Evolutionary conservation across 2,329 filamentous ascomycete genomes (phyloP), one percentile per base, ranked within the genome.

Genomic region (Thelonectria rubi): DNA sequence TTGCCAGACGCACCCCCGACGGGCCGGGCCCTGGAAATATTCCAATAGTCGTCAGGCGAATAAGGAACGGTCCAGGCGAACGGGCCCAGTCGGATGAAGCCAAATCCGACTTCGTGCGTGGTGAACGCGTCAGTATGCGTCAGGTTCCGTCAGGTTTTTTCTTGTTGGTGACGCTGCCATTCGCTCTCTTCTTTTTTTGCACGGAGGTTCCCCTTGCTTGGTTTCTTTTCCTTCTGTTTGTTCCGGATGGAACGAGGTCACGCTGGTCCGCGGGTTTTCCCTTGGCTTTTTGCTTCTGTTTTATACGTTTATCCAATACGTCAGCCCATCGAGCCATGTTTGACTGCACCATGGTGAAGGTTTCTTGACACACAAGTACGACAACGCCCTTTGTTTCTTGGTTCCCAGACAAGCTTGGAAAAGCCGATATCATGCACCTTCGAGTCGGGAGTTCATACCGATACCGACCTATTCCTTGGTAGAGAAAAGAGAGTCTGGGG

Each of bases 341-440:
- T 7, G 24, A 24, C 24, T 24, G 4, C 24, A 20, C 9, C 21
- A 6, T 11, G 30, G 32, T 40, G 42, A 18, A 17, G 24, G 11
- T 6, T 15, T 7, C 10, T 21, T 24, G 18, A 11, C 39, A n/a
- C n/a, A n/a, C n/a, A n/a, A n/a, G 26, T 30, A 5, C 26, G 10
- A 39, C 37, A n/a, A 39, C 37, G 11, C 37, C 37, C 10, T 39
- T 5, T 7, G 5, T 39, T 18, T 42, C n/a, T 42, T n/a, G 39
- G 9, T 24, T 7, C 15, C 6, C n/a, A 42, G 9, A 14, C 8
- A 11, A n/a, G 17, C 39, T 8, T n/a, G 7, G 39, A 4, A n/a
- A 55, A 17, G 18, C 3, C 15, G n/a, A 45, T 39, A 60, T 54
- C 37, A 49, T 60, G 46, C 51, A 10, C 20, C 14, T 24, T 30